Conservation (phyloP, 192 early-diverging fungal species). For the Coemansia sp. region DNA sequence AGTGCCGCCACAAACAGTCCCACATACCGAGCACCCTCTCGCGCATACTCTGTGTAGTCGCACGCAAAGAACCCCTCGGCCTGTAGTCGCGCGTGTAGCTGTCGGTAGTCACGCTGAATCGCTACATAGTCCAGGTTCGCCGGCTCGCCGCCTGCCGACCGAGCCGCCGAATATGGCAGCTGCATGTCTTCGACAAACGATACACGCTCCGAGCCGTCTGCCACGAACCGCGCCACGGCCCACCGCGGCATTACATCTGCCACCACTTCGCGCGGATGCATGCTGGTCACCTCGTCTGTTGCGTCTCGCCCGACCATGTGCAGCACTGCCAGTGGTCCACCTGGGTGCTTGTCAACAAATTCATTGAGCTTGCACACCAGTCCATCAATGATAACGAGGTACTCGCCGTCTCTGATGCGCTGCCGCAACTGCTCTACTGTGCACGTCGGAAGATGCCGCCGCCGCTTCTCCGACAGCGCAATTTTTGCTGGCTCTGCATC, state of each 20-base stretch:
- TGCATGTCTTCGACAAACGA: constrained; percentile 49
- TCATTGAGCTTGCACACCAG: constrained; percentile 88
- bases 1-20: constrained; percentile 27
- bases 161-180: constrained; percentile 37
- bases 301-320: constrained; percentile 89
- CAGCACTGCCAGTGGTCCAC: constrained; percentile 83
- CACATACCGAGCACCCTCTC: constrained; percentile 48
- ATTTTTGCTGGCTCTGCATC: background rate
- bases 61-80: constrained; percentile 66
- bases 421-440: constrained; percentile 36
- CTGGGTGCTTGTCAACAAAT: constrained; percentile 83
- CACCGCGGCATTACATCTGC: constrained; percentile 73
- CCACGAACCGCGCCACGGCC: constrained; percentile 57
- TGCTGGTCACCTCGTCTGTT: constrained; percentile 81
- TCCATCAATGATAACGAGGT: constrained; percentile 76
- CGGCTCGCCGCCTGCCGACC: constrained; percentile 20
- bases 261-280: constrained; percentile 82
- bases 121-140: constrained; percentile 45
- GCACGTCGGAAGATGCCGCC: constrained; percentile 36
- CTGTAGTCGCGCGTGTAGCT: constrained; percentile 64
- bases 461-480: constrained; percentile 10
- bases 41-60: constrained; percentile 54
- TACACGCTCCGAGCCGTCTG: constrained; percentile 13
- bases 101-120: constrained; percentile 59
- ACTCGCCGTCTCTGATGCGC: constrained; percentile 61